These are phyloP conservation scores for Volvox carteri DNA, from an alignment of 163 green algal species.

Conservation along the genomic window DNA sequence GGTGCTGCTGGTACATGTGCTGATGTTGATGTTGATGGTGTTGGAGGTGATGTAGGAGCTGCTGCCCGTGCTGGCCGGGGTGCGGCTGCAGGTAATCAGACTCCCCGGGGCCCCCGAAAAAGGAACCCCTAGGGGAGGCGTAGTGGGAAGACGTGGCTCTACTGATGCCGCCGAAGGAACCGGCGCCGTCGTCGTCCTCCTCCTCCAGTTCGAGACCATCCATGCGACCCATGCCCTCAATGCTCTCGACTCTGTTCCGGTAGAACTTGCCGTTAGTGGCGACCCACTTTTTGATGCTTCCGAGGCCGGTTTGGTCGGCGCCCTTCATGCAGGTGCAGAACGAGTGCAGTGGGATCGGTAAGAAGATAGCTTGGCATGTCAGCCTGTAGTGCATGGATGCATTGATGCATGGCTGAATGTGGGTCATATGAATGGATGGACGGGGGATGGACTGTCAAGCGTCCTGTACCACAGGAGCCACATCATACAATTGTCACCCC, in stretches of 20 bases:
- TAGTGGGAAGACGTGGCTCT: not conserved
- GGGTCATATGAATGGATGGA: too few relatives aligned
- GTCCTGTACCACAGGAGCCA: too few relatives aligned
- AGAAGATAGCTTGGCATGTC: too few relatives aligned
- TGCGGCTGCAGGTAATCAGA: not conserved
- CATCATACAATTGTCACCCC: too few relatives aligned
- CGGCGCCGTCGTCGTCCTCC: not conserved
- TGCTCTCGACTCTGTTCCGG: not conserved
- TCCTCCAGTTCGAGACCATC: not conserved
- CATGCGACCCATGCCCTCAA: not conserved
- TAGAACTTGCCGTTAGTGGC: constrained; percentile 26
- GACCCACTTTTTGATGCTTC: constrained; percentile 30
- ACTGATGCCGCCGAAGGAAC: not conserved
- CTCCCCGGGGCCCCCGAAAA: not conserved
- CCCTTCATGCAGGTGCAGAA: not conserved
- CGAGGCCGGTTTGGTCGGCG: not conserved
- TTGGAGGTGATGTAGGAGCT: not conserved
- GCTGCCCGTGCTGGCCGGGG: not conserved
- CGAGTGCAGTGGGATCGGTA: too few relatives aligned
- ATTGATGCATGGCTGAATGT: too few relatives aligned
- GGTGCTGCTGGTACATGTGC: not conserved
- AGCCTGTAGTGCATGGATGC: too few relatives aligned
- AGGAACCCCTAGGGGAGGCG: not conserved
- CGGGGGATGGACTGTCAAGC: too few relatives aligned
- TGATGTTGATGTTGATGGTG: not conserved